Conservation (phyloP, 345 rosid species). For the Lepidium aucheri region DNA sequence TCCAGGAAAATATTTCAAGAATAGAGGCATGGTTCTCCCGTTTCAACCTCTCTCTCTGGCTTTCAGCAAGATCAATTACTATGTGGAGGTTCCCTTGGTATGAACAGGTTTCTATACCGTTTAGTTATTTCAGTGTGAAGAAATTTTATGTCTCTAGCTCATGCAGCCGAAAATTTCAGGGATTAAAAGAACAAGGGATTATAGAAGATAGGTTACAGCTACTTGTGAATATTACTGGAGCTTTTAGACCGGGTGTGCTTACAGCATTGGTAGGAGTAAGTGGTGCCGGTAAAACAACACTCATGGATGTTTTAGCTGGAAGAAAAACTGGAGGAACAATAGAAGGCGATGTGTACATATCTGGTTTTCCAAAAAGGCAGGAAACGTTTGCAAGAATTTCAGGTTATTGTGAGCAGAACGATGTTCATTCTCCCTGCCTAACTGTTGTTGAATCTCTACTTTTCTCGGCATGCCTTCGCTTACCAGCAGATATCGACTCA, state of each 20-base stretch:
- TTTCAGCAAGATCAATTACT: constrained; percentile 83
- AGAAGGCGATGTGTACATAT: constrained; percentile 74
- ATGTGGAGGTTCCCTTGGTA: constrained; percentile 84
- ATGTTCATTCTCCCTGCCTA: constrained; percentile 92
- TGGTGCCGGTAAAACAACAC: constrained; percentile 98
- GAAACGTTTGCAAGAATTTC: constrained; percentile 96
- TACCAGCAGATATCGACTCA: constrained; percentile 63
- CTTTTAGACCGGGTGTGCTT: constrained; percentile 86
- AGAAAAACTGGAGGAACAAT: constrained; percentile 90
- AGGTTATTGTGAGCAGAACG: constrained; percentile 97
- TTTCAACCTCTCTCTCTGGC: constrained; percentile 92
- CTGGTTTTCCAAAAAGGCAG: constrained; percentile 88
- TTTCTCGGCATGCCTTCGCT: constrained; percentile 92
- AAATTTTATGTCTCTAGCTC: constrained; percentile 12
- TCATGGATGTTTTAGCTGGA: constrained; percentile 98
- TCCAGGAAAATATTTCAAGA: constrained; percentile 82
- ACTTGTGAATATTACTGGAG: constrained; percentile 86
- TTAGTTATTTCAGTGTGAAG: neutral
- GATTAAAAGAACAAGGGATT: constrained; percentile 85
- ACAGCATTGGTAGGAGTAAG: constrained; percentile 97
- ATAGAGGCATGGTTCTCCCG: constrained; percentile 98
- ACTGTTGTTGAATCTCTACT: constrained; percentile 89
- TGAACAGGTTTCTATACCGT: constrained; percentile 9
- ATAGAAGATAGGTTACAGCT: constrained; percentile 75
- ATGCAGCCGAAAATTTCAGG: constrained; percentile 39